phyloP scores from a whole-genome alignment of 345 rosid species.

The Nephelium lappaceum region DNA sequence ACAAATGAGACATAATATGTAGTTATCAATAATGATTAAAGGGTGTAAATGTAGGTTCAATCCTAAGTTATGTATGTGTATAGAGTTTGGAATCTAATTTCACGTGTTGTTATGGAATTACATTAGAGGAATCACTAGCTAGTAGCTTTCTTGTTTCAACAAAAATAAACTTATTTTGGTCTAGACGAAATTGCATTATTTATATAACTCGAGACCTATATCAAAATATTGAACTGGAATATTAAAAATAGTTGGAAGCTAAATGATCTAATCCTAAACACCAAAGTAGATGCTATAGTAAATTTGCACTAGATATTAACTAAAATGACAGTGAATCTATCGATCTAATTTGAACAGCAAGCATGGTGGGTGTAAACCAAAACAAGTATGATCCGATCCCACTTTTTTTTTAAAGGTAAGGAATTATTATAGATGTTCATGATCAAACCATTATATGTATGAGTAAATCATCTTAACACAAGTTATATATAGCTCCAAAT shows the following conservation, averaged over 20 bases:
- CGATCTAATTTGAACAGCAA: too few species aligned
- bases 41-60: neutral
- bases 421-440: too few species aligned
- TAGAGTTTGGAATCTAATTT: neutral
- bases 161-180: neutral
- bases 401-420: too few species aligned
- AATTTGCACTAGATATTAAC: too few species aligned
- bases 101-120: neutral
- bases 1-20: constrained; percentile 3
- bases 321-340: too few species aligned
- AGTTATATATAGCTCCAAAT: too few species aligned
- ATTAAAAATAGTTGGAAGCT: neutral
- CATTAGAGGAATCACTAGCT: neutral
- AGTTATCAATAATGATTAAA: neutral
- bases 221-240: neutral
- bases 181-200: neutral
- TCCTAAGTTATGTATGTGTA: neutral
- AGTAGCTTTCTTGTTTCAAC: neutral
- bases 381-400: too few species aligned
- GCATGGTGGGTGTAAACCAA: too few species aligned
- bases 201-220: neutral
- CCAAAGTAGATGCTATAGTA: too few species aligned
- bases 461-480: too few species aligned
- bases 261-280: too few species aligned
- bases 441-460: too few species aligned